Evolutionary conservation across 164 flowering plant species (phyloP), one percentile per base, ranked within the genome.

Genomic region (Taxillus chinensis): DNA sequence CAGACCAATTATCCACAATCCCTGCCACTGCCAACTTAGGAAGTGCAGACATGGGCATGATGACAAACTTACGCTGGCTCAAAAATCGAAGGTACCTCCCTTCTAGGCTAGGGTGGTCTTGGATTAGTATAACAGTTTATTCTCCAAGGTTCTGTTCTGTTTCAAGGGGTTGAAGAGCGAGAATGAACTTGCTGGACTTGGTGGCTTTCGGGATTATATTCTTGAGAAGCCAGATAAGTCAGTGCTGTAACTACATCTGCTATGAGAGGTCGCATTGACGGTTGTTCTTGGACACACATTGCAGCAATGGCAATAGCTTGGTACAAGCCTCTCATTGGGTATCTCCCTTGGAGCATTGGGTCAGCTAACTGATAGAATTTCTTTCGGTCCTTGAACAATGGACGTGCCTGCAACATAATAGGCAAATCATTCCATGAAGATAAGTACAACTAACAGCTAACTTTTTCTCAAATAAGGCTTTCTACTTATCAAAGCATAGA

Each of bases 251-350:
- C 97, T 4, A 90, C 95, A 69, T 90, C 97, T 38, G 89, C 89
- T 42, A 90, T 86, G 38, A 78, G 63, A n/a, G 95, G 97, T 7
- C 95, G 80, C 87, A 83, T 76, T 59, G 75, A 78, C 8, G 97
- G 91, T 69, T 90, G 89, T 66, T 90, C 95, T 67, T 86, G 95
- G 45, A 90, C 95, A 67, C 97, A 88, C 95, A 90, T 90, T 17
- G 91, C 92, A 12, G 97, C 97, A 63, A 90, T 79, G 57, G 92
- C 92, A 62, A 90, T 87, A 15, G 95, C 97, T 79, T 90, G 95
- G 64, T 85, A 90, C 66, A 90, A 65, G 39, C 93, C 92, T 57
- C 95, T 79, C 55, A 67, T 63, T 10, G 97, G 95, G 64, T 84
- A 90, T 59, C 79, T 85, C 14, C 92, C 85, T 71, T 87, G 84